phyloP scores from a whole-genome alignment of 2,329 filamentous ascomycete genomes.

The Boeremia exigua region DNA sequence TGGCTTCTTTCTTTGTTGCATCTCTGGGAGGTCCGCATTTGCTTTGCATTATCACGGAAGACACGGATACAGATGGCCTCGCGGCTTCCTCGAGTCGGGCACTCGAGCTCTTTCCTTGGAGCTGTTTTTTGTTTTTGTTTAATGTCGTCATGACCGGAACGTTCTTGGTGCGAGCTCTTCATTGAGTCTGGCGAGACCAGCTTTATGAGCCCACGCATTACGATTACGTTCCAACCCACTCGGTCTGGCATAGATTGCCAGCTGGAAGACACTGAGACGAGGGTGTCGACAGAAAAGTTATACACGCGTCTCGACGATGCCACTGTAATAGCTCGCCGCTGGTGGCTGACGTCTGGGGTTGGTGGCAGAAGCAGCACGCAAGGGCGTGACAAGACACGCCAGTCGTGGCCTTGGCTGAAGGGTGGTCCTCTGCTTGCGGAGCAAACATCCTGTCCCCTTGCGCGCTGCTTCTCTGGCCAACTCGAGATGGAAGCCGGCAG shows the following conservation, averaged over 20 bases:
- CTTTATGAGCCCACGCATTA: constrained; percentile 41
- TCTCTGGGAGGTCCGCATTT: constrained; percentile 53
- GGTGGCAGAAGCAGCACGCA: constrained; percentile 10
- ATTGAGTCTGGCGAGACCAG: constrained; percentile 46
- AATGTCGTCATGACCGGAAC: constrained; percentile 43
- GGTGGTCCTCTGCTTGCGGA: constrained; percentile 49
- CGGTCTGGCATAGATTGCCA: constrained; percentile 49
- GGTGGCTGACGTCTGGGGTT: constrained; percentile 5
- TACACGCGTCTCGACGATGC: constrained; percentile 48
- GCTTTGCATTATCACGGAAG: constrained; percentile 51
- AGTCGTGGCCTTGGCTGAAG: constrained; percentile 39
- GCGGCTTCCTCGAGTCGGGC: constrained; percentile 50
- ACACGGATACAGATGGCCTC: constrained; percentile 50
- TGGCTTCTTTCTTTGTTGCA: constrained; percentile 42
- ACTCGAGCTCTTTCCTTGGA: constrained; percentile 42
- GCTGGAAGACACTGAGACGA: constrained; percentile 42
- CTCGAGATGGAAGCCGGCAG: neutral
- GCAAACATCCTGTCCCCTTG: constrained; percentile 32
- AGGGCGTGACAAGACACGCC: constrained; percentile 40
- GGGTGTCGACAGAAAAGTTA: constrained; percentile 47
- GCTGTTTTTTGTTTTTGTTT: constrained; percentile 45
- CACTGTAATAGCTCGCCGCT: constrained; percentile 43
- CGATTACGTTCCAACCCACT: constrained; percentile 35
- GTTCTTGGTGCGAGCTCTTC: constrained; percentile 44
- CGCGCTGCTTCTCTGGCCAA: neutral